Conservation (phyloP, 2,329 filamentous ascomycete genomes). For the Aspergillus transmontanensis region DNA sequence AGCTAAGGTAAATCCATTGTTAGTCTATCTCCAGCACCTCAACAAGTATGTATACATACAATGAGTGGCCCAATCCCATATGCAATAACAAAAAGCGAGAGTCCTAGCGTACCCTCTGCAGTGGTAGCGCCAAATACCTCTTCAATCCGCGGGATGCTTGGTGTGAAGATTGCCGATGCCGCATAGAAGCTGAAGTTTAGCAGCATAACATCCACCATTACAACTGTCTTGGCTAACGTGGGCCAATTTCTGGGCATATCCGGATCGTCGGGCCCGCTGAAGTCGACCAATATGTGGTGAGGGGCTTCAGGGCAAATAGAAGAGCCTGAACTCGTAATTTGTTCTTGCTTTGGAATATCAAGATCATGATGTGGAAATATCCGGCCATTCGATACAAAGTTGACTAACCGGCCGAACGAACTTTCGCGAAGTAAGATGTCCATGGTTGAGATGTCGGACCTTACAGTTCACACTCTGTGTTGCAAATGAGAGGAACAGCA, state of each 20-base stretch:
- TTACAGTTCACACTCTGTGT: background rate
- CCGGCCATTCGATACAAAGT: background rate
- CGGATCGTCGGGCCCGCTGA: background rate
- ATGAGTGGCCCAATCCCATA: constrained; percentile 32
- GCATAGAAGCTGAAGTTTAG: constrained; percentile 19
- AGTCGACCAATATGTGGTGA: background rate
- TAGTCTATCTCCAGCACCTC: background rate
- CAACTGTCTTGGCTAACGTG: background rate
- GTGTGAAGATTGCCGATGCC: constrained; percentile 48
- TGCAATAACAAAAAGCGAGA: constrained; percentile 66
- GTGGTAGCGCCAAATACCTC: constrained; percentile 55
- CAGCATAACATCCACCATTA: constrained; percentile 5
- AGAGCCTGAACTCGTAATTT: background rate
- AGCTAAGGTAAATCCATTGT: background rate
- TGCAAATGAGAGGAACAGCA: background rate
- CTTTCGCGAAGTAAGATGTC: constrained; percentile 1
- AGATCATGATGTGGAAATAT: background rate
- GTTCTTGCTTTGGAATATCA: background rate
- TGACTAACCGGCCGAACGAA: background rate
- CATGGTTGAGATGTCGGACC: background rate
- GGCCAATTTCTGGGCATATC: constrained; percentile 7
- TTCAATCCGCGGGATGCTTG: constrained; percentile 53
- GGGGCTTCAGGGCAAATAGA: background rate
- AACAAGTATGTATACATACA: background rate
- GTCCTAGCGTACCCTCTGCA: constrained; percentile 57